Conservation (phyloP, 257 asterid genomes). For the Nicotiana tomentosiformis region DNA sequence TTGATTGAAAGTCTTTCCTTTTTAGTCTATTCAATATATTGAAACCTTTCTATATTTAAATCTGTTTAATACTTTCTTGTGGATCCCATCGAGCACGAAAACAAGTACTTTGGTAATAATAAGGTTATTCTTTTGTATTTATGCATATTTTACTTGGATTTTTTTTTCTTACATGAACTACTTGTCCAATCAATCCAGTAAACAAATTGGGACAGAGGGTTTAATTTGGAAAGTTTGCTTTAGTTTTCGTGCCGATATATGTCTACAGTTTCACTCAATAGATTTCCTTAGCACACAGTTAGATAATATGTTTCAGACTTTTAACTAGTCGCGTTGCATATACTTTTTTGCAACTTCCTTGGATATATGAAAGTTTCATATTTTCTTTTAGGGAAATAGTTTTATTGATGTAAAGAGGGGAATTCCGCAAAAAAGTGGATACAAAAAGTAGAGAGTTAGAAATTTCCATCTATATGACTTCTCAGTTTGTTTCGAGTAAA, state of each 20-base stretch:
- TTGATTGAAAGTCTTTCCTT: background rate
- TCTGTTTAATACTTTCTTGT: background rate
- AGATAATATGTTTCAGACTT: background rate
- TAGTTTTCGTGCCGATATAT: background rate
- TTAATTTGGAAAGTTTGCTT: background rate
- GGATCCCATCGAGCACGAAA: background rate
- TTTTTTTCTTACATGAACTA: background rate
- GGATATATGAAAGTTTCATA: background rate
- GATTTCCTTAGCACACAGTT: background rate
- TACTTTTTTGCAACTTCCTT: background rate
- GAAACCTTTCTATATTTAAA: background rate
- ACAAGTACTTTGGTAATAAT: background rate
- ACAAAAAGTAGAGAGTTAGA: background rate
- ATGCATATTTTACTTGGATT: background rate
- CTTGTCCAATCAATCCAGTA: background rate
- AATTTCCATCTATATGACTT: background rate
- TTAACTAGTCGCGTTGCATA: background rate
- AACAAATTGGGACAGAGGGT: background rate
- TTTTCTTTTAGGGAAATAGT: background rate
- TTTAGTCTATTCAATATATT: background rate
- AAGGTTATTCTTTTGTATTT: background rate
- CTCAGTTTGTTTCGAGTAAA: background rate
- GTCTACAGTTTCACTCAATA: background rate
- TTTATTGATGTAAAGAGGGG: background rate
- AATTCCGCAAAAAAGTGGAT: background rate